These are phyloP conservation scores for Sporisorium graminicola DNA, from an alignment of 1,284 basidiomycete species.

Conservation along the genomic window DNA sequence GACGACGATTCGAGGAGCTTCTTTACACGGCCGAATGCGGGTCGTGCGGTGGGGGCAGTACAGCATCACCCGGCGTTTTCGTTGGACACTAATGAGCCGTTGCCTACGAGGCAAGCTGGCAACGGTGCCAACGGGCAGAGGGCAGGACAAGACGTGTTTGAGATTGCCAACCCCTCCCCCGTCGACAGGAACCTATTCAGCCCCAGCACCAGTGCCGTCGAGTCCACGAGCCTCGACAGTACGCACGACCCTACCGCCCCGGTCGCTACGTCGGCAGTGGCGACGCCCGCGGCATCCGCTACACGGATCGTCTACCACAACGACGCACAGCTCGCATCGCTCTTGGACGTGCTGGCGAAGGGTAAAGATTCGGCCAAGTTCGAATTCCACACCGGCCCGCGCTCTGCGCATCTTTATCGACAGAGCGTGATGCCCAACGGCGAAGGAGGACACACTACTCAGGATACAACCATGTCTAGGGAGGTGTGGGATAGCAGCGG, in stretches of 20 bases:
- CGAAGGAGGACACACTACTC: too few relatives aligned
- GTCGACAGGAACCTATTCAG: neutral
- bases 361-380: conserved; percentile 63
- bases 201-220: neutral
- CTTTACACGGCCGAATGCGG: conserved; percentile 37
- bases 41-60: neutral
- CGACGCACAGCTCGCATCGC: conserved; percentile 58
- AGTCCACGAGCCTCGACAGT: too few relatives aligned
- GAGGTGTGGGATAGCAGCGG: neutral
- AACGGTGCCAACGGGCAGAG: neutral
- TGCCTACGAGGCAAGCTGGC: neutral
- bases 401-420: neutral
- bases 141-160: conserved; percentile 19
- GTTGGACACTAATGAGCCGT: conserved; percentile 19
- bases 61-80: conserved; percentile 12
- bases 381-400: conserved; percentile 42
- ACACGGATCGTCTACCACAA: conserved; percentile 63
- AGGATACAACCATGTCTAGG: too few relatives aligned
- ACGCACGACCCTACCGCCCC: too few relatives aligned
- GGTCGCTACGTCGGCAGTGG: neutral
- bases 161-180: conserved; percentile 21
- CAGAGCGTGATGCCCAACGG: conserved; percentile 7
- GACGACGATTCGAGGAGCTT: conserved; percentile 55
- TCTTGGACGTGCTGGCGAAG: conserved; percentile 52
- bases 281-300: conserved; percentile 25